Conservation (phyloP, 306 rosid species). For the Senna tora region DNA sequence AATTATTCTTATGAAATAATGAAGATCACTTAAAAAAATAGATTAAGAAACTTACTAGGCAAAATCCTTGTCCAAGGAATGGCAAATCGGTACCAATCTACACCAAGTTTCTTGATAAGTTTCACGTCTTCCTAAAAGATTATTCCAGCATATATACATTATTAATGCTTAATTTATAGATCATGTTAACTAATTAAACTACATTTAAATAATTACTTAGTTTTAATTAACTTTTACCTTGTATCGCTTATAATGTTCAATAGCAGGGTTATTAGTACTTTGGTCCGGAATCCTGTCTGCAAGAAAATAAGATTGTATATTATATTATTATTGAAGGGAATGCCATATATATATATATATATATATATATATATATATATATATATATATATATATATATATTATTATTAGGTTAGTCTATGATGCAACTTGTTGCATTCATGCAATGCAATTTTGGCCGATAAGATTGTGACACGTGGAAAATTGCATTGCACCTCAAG, state of each 20-base stretch:
- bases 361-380: too few species aligned
- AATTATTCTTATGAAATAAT: background rate
- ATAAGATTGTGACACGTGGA: too few species aligned
- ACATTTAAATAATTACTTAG: background rate
- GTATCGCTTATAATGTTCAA: conserved; percentile 27
- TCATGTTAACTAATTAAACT: background rate
- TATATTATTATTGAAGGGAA: background rate
- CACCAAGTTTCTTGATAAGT: conserved; percentile 39
- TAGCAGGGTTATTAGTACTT: background rate
- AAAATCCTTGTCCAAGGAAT: conserved; percentile 51
- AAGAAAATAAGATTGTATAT: background rate
- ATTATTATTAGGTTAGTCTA: too few species aligned
- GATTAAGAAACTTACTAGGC: conserved; percentile 37
- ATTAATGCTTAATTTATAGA: background rate
- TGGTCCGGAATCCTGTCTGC: conserved; percentile 15
- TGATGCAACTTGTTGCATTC: too few species aligned
- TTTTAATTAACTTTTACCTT: too few species aligned
- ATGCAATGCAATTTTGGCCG: too few species aligned
- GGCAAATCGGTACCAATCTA: conserved; percentile 43
- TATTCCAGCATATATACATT: background rate
- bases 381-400: too few species aligned
- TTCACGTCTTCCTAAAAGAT: conserved; percentile 41
- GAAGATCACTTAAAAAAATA: background rate
- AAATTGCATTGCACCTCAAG: too few species aligned
- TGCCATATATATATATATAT: too few species aligned